Evolutionary conservation across 164 flowering plant species (phyloP), one percentile per base, ranked within the genome.

Genomic region (Chloranthus sessilifolius): DNA sequence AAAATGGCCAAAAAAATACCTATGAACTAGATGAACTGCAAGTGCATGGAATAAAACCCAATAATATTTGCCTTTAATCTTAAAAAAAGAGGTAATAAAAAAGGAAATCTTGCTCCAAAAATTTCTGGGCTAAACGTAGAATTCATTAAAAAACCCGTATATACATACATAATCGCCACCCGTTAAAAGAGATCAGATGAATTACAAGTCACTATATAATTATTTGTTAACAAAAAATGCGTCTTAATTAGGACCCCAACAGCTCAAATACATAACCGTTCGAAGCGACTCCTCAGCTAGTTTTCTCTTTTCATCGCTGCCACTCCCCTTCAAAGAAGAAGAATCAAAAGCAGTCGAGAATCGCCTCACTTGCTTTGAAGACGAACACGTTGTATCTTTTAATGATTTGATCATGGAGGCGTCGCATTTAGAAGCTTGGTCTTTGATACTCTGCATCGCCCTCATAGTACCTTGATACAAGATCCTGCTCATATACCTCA

Each of bases 371-470:
- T 74, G 74, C 66, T 66, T 60, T 0, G 78, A 65, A 31, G 74
- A 54, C 2, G 70, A 56, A 26, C 62, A 20, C 15, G 55, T 5
- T 7, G 37, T 30, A 3, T 76, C 71, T 34, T 60, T 61, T 27
- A 74, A 26, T 7, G 78, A 58, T 40, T 67, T 73, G 12, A 60
- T 2, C 23, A 67, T 9, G 5, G 56, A 8, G 1, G 68, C 43
- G 7, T 65, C 77, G 15, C 60, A 57, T 58, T 65, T 72, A 2
- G 77, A 50, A 1, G 66, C 71, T 39, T 74, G 79, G 2, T 76
- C 81, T 61, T 76, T 76, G 62, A 79, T 67, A 36, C 60, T 73
- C 47, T 67, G 80, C 50, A 45, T 1, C 53, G 49, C 64, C 50
- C 68, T 56, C 56, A 53, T 61, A 24, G 63, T 58, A 3, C 52